Evolutionary conservation across 1,284 basidiomycete genomes (phyloP), one percentile per base, ranked within the genome.

Genomic region (Ustilago cynodontis): DNA sequence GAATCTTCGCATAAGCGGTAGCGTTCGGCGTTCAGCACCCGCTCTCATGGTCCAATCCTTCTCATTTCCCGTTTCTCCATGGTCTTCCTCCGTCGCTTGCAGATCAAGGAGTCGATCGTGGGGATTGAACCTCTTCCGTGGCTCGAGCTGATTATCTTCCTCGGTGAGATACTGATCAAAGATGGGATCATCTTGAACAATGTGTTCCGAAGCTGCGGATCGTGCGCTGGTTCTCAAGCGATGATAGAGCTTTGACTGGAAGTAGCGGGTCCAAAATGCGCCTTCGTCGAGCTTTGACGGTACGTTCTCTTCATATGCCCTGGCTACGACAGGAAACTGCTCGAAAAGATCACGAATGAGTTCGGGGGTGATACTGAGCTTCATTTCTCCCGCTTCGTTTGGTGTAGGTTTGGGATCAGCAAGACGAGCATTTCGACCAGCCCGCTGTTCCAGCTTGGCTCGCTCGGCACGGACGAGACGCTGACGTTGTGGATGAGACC

Each of bases 261-360:
- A 98, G 87, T 98, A 99, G 39, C 96, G 90, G 77, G 91, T 92
- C 97, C 97, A 99, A 84, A 99, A 99, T 72, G 94, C 91, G 65
- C 90, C 91, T 86, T 98, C 94, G 31, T 91, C 90, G 50, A 98
- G 89, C 93, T 93, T 92, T 65, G 87, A 89, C 1, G 95, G 95
- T 0, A 99, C 96, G 78, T 95, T 94, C 83, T 97, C 95, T 66
- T 89, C 92, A 84, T 96, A 98, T 1, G 95, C 95, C 82, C 91
- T 92, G 54, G 92, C 91, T 8, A 99, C 94, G 35, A 98, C 92
- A 1, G 97, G 96, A 83, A 95, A 98, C 88, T 98, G 95, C 79
- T 98, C 95, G 82, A 99, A 99, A 53, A 99, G 94, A 83, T 98
- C 95, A 78, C 93, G 91, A 43, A 96, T 93, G 41, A 98, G 89